Evolutionary conservation across 2,329 filamentous ascomycete genomes (phyloP).

Genomic region (Amauroascus verrucosus): DNA sequence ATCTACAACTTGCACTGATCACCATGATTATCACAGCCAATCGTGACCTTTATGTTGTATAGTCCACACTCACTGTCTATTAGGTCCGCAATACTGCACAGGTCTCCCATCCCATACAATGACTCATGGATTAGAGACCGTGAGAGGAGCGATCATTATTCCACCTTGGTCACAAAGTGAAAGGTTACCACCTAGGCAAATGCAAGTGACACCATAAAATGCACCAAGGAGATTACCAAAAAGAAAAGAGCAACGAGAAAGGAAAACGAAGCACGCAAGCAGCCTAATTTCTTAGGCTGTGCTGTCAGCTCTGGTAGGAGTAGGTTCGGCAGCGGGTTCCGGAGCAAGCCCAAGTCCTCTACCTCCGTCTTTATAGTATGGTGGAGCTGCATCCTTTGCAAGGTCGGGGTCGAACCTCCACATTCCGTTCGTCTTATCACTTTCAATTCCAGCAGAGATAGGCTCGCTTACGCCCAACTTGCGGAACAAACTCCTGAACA

Average conservation of each 20-base stretch:
- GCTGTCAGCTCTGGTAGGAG: neutral
- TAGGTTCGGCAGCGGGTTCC: neutral
- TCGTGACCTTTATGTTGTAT: neutral
- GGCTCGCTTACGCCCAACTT: conserved; percentile 28
- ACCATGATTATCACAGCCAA: no score
- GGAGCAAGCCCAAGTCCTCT: conserved; percentile 32
- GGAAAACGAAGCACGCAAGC: neutral
- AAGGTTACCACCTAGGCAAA: neutral
- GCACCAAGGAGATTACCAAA: neutral
- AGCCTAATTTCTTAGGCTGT: neutral
- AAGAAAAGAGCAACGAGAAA: neutral
- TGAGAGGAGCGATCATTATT: neutral
- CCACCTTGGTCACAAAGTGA: neutral
- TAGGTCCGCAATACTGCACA: neutral
- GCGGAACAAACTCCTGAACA: conserved; percentile 36
- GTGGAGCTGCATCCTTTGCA: conserved; percentile 35
- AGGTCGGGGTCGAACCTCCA: conserved; percentile 57
- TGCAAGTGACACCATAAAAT: neutral
- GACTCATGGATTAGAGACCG: neutral
- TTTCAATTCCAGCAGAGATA: conserved; percentile 38
- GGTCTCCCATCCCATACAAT: neutral
- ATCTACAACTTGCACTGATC: no score
- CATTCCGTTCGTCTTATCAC: conserved; percentile 57
- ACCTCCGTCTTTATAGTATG: conserved; percentile 34
- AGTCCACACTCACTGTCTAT: neutral